Evolutionary conservation across 495 filamentous ascomycete species (phyloP).

Genomic region (Aspergillus ostianus): DNA sequence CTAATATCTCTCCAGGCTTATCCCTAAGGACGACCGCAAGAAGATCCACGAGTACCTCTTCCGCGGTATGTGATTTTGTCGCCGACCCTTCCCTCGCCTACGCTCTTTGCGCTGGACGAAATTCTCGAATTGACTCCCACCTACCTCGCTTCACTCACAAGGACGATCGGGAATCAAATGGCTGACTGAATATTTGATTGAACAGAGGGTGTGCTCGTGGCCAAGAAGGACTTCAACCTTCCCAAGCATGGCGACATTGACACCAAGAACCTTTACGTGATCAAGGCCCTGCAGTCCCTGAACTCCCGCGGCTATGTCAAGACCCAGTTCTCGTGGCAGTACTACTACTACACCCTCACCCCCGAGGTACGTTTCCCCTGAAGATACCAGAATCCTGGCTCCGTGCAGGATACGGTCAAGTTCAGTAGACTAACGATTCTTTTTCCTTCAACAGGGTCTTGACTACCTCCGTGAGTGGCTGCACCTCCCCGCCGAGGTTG

Average conservation of each 20-base stretch:
- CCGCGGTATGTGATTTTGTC: slow-evolving; percentile 63
- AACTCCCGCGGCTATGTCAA: slow-evolving; percentile 97
- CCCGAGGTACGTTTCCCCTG: slow-evolving; percentile 56
- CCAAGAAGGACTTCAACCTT: slow-evolving; percentile 97
- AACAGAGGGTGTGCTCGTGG: slow-evolving; percentile 94
- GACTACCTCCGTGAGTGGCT: slow-evolving; percentile 99
- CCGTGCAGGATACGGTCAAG: background rate
- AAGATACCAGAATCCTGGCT: background rate
- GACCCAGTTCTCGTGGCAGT: slow-evolving; percentile 99
- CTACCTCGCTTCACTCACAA: background rate
- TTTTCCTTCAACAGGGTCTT: slow-evolving; percentile 59
- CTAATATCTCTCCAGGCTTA: slow-evolving; percentile 66
- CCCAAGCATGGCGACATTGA: slow-evolving; percentile 92
- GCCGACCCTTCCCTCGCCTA: slow-evolving; percentile 3
- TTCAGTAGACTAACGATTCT: slow-evolving; percentile 6
- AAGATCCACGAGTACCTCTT: slow-evolving; percentile 99
- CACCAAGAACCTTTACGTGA: slow-evolving; percentile 97
- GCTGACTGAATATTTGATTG: slow-evolving; percentile 21
- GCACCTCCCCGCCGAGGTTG: slow-evolving; percentile 98
- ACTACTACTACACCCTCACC: slow-evolving; percentile 99
- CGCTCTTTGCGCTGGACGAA: background rate
- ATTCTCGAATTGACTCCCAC: background rate
- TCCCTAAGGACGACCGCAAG: slow-evolving; percentile 99
- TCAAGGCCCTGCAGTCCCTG: slow-evolving; percentile 98
- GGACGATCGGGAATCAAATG: slow-evolving; percentile 4